Percentiles rank a stretch among this genome's conserved stretches.
Evolutionary conservation across 331 rosid species (phyloP).

Genomic region (Telfairia occidentalis): DNA sequence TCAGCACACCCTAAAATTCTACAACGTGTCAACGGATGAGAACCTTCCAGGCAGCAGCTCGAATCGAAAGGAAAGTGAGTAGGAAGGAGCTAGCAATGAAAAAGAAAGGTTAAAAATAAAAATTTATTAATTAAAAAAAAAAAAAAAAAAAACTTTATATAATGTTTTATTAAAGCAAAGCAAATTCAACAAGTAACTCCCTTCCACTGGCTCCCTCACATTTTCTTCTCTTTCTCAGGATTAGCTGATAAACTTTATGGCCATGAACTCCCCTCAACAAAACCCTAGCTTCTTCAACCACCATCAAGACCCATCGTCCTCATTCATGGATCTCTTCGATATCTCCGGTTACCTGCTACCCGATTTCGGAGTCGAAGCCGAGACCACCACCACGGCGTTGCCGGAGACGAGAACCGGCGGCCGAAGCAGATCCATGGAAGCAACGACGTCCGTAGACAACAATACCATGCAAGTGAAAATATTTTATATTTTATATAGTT

Average conservation of each 20-base stretch:
- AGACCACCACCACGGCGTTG: neutral
- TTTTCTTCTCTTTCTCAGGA: neutral
- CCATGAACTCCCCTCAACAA: conserved; percentile 1
- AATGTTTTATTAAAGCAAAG: neutral
- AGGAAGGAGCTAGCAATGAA: neutral
- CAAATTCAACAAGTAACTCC: neutral
- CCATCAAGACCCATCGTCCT: neutral
- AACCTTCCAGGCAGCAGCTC: no score
- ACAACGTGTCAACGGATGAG: no score
- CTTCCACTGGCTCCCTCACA: neutral
- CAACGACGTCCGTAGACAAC: neutral
- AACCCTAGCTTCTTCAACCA: neutral
- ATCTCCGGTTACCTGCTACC: neutral
- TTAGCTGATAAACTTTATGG: neutral
- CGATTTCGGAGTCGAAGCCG: neutral
- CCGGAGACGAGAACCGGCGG: neutral
- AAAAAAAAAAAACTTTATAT: neutral
- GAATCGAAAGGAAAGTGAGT: neutral
- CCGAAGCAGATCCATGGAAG: neutral
- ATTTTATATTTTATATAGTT: neutral
- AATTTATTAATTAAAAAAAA: neutral
- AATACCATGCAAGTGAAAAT: conserved; percentile 3
- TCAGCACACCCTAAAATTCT: no score
- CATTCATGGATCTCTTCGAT: neutral
- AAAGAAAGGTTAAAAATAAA: neutral